A percentile compares a stretch with the other conserved stretches of the same genome.
These are phyloP conservation scores for Pseudoscleropodium purum DNA, from an alignment of 225 moss, liverwort and hornwort genomes.

Conservation along the genomic window DNA sequence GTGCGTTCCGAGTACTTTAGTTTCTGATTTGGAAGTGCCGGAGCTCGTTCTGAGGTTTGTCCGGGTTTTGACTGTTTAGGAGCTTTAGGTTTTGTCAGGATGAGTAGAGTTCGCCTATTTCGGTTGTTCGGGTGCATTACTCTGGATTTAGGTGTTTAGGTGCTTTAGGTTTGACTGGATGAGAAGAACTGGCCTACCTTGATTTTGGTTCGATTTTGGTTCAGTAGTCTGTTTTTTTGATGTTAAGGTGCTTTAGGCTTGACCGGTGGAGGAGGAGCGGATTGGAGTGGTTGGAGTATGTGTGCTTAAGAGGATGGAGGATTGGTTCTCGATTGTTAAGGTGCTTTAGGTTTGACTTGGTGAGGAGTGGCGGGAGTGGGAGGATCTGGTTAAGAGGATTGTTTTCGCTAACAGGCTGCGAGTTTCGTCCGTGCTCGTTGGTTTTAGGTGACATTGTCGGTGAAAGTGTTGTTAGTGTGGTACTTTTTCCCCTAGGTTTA, in stretches of 20 bases:
- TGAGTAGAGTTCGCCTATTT: background rate
- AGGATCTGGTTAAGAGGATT: background rate
- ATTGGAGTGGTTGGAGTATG: background rate
- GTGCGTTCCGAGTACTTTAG: background rate
- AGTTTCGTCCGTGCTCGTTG: background rate
- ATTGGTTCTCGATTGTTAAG: too few species aligned
- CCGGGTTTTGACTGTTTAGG: background rate
- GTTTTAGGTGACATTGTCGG: constrained; percentile 32
- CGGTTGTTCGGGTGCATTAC: background rate
- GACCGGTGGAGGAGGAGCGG: background rate
- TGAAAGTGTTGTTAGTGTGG: constrained; percentile 39
- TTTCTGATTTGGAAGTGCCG: background rate
- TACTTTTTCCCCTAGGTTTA: background rate
- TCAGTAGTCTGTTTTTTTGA: background rate
- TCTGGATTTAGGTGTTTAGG: background rate
- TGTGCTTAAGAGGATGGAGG: background rate
- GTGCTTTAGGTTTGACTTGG: background rate
- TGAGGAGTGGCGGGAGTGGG: background rate
- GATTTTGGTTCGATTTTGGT: background rate
- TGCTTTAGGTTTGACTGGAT: background rate
- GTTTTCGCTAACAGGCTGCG: constrained; percentile 15
- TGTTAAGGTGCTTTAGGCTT: background rate
- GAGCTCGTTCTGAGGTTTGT: background rate
- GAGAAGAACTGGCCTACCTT: background rate
- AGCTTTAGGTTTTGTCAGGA: background rate